Percentiles rank a stretch among this genome's conserved stretches.
These are phyloP conservation scores for Gossypium davidsonii DNA, from an alignment of 441 rosid genomes.

Conservation along the genomic window DNA sequence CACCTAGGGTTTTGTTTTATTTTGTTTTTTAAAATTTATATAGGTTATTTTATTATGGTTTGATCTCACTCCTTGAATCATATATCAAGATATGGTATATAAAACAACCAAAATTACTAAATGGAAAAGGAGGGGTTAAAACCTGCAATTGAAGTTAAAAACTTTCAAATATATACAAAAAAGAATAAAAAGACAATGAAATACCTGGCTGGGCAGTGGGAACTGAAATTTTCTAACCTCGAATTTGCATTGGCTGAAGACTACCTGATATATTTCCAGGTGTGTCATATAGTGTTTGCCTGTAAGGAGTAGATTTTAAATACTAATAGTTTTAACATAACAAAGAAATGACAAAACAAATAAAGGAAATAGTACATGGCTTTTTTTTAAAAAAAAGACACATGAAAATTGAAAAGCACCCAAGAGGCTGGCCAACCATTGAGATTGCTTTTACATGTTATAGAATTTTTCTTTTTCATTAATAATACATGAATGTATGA, in stretches of 20 bases:
- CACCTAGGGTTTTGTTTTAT: neutral
- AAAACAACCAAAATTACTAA: neutral
- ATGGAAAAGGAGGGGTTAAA: neutral
- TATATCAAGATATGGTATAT: slow-evolving; percentile 17
- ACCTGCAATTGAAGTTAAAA: neutral
- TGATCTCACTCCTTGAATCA: slow-evolving; percentile 36
- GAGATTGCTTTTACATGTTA: slow-evolving; percentile 21
- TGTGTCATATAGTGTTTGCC: slow-evolving; percentile 33
- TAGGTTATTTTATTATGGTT: slow-evolving; percentile 6
- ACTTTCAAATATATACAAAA: neutral
- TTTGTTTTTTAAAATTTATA: neutral
- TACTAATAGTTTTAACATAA: neutral
- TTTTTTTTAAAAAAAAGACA: neutral
- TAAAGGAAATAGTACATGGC: neutral
- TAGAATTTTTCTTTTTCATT: too few species aligned
- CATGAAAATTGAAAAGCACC: slow-evolving; percentile 25
- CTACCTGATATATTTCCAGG: slow-evolving; percentile 24
- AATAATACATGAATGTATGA: too few species aligned
- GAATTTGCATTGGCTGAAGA: slow-evolving; percentile 29
- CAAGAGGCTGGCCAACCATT: slow-evolving; percentile 33
- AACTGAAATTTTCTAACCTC: slow-evolving; percentile 25
- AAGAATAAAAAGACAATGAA: neutral
- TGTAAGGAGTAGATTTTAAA: slow-evolving; percentile 11
- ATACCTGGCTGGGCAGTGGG: slow-evolving; percentile 18
- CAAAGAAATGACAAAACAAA: slow-evolving; percentile 4